phyloP scores from a whole-genome alignment of 2,329 filamentous ascomycete species.

The Thermochaetoides dissita region DNA sequence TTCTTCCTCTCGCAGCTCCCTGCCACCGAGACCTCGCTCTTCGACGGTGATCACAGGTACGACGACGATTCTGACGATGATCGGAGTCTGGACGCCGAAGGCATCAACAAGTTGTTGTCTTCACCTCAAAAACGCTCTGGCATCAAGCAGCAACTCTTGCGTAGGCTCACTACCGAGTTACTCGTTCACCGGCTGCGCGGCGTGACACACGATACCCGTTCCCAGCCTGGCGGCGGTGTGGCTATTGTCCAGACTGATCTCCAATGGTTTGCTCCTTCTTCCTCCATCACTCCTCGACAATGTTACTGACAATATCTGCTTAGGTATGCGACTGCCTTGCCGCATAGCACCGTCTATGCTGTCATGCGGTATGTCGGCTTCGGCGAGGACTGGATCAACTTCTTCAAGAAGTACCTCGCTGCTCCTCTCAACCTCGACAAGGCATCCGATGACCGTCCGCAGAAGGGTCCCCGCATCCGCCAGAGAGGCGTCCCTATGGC shows the following conservation, averaged over 20 bases:
- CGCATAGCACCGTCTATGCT: constrained; percentile 29
- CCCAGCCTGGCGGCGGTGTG: constrained; percentile 13
- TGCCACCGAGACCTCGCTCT: constrained; percentile 14
- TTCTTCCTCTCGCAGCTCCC: constrained; percentile 25
- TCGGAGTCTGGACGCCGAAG: constrained; percentile 11
- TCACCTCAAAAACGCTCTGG: constrained; percentile 13
- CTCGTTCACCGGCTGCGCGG: constrained; percentile 21
- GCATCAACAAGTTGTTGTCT: constrained; percentile 3
- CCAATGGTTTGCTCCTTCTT: constrained; percentile 20
- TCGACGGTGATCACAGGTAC: constrained; percentile 10
- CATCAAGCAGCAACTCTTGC: constrained; percentile 26
- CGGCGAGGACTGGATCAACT: constrained; percentile 25
- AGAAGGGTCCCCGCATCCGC: constrained; percentile 23
- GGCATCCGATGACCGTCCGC: constrained; percentile 17
- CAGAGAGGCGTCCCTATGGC: constrained; percentile 31
- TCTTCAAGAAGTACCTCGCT: constrained; percentile 31
- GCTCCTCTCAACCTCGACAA: constrained; percentile 30
- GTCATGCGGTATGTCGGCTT: constrained; percentile 32
- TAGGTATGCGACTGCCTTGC: constrained; percentile 23
- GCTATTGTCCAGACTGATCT: constrained; percentile 29
- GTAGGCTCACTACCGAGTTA: constrained; percentile 25
- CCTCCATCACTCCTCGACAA: not conserved
- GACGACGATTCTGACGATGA: constrained; percentile 11
- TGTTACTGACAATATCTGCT: not conserved
- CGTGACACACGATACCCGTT: constrained; percentile 14